phyloP scores from a whole-genome alignment of 2,329 filamentous ascomycete species.

The Ascochyta rabiei region DNA sequence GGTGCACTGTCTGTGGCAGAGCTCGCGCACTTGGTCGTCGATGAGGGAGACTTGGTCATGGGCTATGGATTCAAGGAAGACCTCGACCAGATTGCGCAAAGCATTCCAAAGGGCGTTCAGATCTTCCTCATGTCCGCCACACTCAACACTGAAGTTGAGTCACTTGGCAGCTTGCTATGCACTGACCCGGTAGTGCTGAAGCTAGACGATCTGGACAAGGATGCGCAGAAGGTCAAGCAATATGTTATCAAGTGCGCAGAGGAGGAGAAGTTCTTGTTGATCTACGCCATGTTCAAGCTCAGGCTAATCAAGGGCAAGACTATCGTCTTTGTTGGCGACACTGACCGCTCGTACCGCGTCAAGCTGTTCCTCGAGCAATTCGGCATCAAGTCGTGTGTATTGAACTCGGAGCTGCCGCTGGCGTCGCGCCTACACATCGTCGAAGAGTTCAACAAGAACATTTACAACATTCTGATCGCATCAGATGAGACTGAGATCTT shows the following conservation, averaged over 20 bases:
- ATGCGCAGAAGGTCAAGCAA: constrained; percentile 79
- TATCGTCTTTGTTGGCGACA: constrained; percentile 82
- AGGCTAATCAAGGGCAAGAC: constrained; percentile 93
- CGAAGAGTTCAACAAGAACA: constrained; percentile 93
- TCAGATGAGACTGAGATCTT: constrained; percentile 89
- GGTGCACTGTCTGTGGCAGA: constrained; percentile 72
- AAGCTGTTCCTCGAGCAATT: constrained; percentile 98
- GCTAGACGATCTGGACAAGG: constrained; percentile 80
- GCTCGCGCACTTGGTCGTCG: constrained; percentile 81
- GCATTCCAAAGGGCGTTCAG: constrained; percentile 83
- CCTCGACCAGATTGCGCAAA: constrained; percentile 76
- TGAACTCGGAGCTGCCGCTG: constrained; percentile 93
- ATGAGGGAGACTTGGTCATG: constrained; percentile 91
- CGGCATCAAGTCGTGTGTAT: constrained; percentile 86
- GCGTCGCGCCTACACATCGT: constrained; percentile 94
- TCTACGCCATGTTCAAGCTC: constrained; percentile 94
- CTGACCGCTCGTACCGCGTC: constrained; percentile 87
- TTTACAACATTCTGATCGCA: constrained; percentile 98
- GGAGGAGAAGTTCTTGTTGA: constrained; percentile 93
- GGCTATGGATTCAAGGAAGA: constrained; percentile 96
- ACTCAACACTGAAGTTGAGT: constrained; percentile 84
- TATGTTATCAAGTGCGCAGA: constrained; percentile 93
- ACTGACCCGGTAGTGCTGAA: constrained; percentile 79
- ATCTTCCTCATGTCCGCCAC: constrained; percentile 95
- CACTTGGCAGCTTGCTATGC: constrained; percentile 84